Evolutionary conservation across 2,329 filamentous ascomycete species (phyloP).

Genomic region (Sporothrix schenckii): DNA sequence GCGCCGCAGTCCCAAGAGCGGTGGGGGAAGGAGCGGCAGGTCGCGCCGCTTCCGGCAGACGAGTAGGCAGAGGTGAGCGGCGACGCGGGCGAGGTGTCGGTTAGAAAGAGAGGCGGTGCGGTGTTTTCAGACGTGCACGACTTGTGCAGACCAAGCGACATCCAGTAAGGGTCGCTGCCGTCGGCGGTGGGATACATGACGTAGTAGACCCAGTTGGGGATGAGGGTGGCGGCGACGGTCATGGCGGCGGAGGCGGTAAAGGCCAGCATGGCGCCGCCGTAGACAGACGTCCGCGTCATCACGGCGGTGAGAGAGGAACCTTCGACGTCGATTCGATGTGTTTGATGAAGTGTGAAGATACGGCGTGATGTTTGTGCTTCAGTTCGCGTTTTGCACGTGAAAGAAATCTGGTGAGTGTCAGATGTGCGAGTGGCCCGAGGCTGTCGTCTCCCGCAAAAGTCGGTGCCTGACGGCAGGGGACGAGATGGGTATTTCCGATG

Average conservation of each 20-base stretch:
- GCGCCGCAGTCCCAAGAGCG: slow-evolving; percentile 63
- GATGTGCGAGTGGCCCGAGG: not conserved
- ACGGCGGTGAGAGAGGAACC: not conserved
- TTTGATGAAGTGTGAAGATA: no score
- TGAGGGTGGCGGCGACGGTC: slow-evolving; percentile 68
- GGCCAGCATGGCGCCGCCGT: slow-evolving; percentile 49
- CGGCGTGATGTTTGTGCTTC: not conserved
- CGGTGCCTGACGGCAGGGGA: not conserved
- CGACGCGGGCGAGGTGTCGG: not conserved
- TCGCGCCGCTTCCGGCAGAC: slow-evolving; percentile 49
- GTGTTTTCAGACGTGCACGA: slow-evolving; percentile 68
- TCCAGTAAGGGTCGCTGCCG: slow-evolving; percentile 52
- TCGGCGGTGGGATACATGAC: slow-evolving; percentile 52
- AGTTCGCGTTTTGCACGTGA: not conserved
- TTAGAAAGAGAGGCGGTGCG: not conserved
- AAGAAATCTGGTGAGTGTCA: not conserved
- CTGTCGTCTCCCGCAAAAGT: not conserved
- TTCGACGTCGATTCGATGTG: no score
- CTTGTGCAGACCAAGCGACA: slow-evolving; percentile 76
- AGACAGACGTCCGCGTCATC: slow-evolving; percentile 53
- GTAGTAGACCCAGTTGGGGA: slow-evolving; percentile 73
- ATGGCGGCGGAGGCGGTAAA: slow-evolving; percentile 66
- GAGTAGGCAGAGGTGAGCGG: not conserved
- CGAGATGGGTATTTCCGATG: not conserved
- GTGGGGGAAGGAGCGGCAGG: slow-evolving; percentile 69